These are phyloP conservation scores for Leccinum solheimii DNA, from an alignment of 1,284 basidiomycete species.

Conservation along the genomic window DNA sequence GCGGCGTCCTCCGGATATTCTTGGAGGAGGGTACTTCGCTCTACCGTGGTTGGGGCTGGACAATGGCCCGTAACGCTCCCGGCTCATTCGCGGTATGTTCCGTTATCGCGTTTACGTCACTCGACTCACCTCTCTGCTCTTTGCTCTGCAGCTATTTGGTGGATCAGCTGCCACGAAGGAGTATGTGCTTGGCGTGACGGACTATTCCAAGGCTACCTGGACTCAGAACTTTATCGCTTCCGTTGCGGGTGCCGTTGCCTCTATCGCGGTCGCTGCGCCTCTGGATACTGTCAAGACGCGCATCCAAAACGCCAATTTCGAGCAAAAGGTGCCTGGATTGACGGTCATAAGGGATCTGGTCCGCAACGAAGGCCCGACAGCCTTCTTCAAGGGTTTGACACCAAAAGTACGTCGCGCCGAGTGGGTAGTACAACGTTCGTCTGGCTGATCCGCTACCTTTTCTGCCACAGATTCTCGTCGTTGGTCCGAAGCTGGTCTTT, in stretches of 20 bases:
- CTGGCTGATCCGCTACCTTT: background rate
- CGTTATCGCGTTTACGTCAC: background rate
- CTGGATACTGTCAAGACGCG: conserved; percentile 97
- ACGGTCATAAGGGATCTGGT: conserved; percentile 88
- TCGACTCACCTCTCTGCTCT: background rate
- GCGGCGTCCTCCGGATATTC: conserved; percentile 88
- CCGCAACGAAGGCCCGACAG: conserved; percentile 79
- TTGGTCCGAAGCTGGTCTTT: conserved; percentile 98
- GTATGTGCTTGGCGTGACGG: conserved; percentile 84
- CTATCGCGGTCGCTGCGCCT: conserved; percentile 94
- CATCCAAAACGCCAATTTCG: conserved; percentile 98
- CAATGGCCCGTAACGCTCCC: conserved; percentile 95
- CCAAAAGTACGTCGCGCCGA: conserved; percentile 68
- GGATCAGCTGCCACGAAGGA: conserved; percentile 95
- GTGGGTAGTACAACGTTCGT: background rate
- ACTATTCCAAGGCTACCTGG: conserved; percentile 95
- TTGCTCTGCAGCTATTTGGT: conserved; percentile 79
- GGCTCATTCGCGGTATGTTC: conserved; percentile 87
- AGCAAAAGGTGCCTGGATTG: conserved; percentile 85
- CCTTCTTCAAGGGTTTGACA: conserved; percentile 98
- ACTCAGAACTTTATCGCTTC: conserved; percentile 94
- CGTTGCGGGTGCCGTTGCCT: conserved; percentile 91
- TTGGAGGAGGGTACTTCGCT: conserved; percentile 89
- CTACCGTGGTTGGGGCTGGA: conserved; percentile 99
- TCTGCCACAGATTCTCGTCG: conserved; percentile 77